phyloP scores from a whole-genome alignment of 2,329 filamentous ascomycete genomes.

The Aspergillus fructus region DNA sequence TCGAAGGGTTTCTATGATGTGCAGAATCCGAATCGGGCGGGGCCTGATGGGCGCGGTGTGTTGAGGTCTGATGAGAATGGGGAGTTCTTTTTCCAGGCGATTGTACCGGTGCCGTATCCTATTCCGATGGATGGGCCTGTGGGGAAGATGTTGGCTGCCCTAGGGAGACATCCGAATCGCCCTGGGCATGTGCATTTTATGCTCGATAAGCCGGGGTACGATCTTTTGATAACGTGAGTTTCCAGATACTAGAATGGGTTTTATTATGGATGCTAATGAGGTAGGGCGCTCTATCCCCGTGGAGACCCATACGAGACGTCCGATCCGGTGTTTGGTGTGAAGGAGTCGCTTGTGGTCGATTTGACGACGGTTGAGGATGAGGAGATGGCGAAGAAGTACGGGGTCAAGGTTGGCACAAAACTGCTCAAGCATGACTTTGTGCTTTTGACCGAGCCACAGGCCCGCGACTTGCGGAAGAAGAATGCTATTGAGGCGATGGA shows the following conservation, averaged over 20 bases:
- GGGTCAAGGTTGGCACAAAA: conserved; percentile 20
- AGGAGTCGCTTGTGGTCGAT: conserved; percentile 29
- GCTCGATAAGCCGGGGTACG: conserved; percentile 20
- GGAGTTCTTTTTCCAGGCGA: conserved; percentile 24
- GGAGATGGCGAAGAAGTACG: conserved; percentile 25
- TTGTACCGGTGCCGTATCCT: conserved; percentile 28
- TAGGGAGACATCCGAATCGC: conserved; percentile 8
- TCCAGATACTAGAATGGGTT: not conserved
- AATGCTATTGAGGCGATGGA: conserved; percentile 17
- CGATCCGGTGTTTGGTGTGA: conserved; percentile 34
- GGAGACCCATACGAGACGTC: conserved; percentile 29
- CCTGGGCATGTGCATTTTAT: conserved; percentile 23
- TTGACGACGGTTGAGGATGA: conserved; percentile 22
- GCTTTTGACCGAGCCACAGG: conserved; percentile 15
- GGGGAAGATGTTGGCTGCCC: conserved; percentile 1
- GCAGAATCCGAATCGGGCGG: conserved; percentile 22
- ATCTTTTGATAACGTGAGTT: conserved; percentile 24
- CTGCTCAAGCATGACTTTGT: conserved; percentile 28
- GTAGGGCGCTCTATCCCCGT: conserved; percentile 28
- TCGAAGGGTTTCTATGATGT: conserved; percentile 30
- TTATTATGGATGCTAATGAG: not conserved
- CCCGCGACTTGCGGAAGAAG: conserved; percentile 11
- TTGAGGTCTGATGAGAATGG: conserved; percentile 23
- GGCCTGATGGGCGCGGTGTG: conserved; percentile 25
- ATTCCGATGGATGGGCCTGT: conserved; percentile 24